A percentile compares a stretch with the other conserved stretches of the same genome.
phyloP scores from a whole-genome alignment of 1,284 basidiomycete species.

The Chondrostereum purpureum region DNA sequence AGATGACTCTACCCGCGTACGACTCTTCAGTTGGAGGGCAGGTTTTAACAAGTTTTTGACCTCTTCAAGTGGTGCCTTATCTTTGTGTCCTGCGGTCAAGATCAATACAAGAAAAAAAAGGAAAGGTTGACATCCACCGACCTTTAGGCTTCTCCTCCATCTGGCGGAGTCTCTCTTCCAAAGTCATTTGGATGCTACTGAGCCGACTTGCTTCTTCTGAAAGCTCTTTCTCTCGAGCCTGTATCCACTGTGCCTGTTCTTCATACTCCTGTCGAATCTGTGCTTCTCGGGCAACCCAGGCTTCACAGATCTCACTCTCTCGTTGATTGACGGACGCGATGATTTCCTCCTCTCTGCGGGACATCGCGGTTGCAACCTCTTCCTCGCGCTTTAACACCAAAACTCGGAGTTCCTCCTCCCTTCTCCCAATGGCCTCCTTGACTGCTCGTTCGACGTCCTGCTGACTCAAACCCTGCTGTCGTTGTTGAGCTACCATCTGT shows the following conservation, averaged over 20 bases:
- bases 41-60: conserved; percentile 64
- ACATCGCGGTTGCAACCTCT: conserved; percentile 59
- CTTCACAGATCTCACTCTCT: conserved; percentile 62
- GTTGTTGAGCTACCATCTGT: conserved; percentile 31
- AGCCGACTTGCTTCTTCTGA: conserved; percentile 44
- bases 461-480: conserved; percentile 28
- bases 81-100: conserved; percentile 31
- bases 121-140: conserved; percentile 1
- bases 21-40: conserved; percentile 27
- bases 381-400: conserved; percentile 62
- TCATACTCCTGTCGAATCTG: conserved; percentile 46
- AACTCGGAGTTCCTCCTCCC: conserved; percentile 63
- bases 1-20: conserved; percentile 22
- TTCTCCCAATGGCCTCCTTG: conserved; percentile 51
- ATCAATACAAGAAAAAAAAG: not conserved
- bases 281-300: conserved; percentile 53
- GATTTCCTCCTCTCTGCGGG: conserved; percentile 66
- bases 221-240: conserved; percentile 44
- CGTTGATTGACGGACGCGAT: conserved; percentile 59
- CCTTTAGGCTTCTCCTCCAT: conserved; percentile 31
- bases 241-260: conserved; percentile 45
- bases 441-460: conserved; percentile 44
- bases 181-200: conserved; percentile 34
- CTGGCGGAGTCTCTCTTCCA: conserved; percentile 39
- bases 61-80: conserved; percentile 63